Base-by-base conservation (phyloP, 2,329 filamentous ascomycete genomes). In the Colletotrichum sp. region DNA sequence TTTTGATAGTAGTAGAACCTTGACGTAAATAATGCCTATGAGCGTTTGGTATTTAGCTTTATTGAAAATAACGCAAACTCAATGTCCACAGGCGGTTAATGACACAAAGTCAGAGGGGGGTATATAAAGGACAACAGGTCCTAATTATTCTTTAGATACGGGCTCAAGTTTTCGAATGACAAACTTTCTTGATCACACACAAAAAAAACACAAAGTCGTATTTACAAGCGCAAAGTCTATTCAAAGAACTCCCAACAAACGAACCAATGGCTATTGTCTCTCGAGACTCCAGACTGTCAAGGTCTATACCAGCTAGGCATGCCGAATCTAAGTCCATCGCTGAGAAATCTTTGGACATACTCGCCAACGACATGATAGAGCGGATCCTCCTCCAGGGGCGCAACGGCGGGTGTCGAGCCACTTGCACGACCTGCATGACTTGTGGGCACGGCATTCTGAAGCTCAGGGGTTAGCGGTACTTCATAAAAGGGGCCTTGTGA, bases 1-100 rank as follows among this genome's bases (percentile, higher is more conserved):
- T n/a, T n/a, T 10, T n/a, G 10, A 3, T 43, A 0, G 10, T 43
- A 0, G 3, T 43, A n/a, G 4, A 16, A 43, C 3, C 8, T 43
- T 43, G 38, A n/a, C 38, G 38, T 1, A n/a, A 16, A 43, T n/a
- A 43, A 1, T n/a, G 8, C 0, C 38, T 43, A 0, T 6, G 1
- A 16, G 38, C 4, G 16, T n/a, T 43, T 43, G 18, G 38, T 1
- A 10, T 0, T 10, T 43, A 6, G 7, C 8, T 43, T 43, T n/a
- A 0, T 43, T 43, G 38, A n/a, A 38, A 43, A n/a, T n/a, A 0
- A n/a, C 16, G 1, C 38, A n/a, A n/a, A 1, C 10, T 43, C 18
- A 43, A 1, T 43, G 4, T n/a, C 18, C 8, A 10, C 4, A n/a
- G 18, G 38, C 38, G 16, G 0, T n/a, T 43, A n/a, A 43, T 18